Conservation (phyloP, 495 filamentous ascomycete genomes). For the Thozetella sp. region DNA sequence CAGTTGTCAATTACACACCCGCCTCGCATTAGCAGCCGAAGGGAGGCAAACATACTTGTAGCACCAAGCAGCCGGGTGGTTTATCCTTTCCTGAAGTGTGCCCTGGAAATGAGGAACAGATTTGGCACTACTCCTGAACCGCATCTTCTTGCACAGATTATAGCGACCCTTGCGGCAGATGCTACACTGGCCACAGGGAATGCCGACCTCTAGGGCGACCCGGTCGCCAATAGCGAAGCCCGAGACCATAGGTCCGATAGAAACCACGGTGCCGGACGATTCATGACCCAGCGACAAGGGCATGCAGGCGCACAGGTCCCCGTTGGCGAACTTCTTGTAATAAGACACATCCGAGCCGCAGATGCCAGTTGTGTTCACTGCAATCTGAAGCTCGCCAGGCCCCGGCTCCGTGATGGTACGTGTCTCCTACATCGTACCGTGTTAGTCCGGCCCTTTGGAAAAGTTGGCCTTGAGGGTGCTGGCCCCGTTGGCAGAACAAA, state of each 20-base stretch:
- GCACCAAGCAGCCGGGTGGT: conserved; percentile 81
- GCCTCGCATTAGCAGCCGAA: no score
- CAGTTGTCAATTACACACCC: conserved; percentile 5
- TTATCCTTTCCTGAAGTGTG: conserved; percentile 87
- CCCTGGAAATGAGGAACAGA: conserved; percentile 83
- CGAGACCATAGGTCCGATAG: conserved; percentile 56
- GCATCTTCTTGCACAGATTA: conserved; percentile 84
- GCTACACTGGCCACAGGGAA: conserved; percentile 76
- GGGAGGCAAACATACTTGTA: conserved; percentile 54
- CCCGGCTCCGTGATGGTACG: conserved; percentile 46
- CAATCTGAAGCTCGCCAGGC: conserved; percentile 68
- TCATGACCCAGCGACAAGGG: conserved; percentile 82
- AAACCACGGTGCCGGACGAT: conserved; percentile 70
- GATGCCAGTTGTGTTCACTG: conserved; percentile 74
- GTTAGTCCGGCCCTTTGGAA: conserved; percentile 12
- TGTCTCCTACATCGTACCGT: conserved; percentile 36
- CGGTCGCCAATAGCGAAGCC: conserved; percentile 69
- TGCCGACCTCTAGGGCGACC: conserved; percentile 85
- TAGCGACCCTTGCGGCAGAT: conserved; percentile 79
- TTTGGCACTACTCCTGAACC: conserved; percentile 84
- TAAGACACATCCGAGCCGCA: conserved; percentile 87
- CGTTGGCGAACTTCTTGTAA: conserved; percentile 83
- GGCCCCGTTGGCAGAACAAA: neutral
- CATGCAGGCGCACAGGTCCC: conserved; percentile 72
- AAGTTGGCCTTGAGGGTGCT: neutral